Base-by-base conservation (phyloP, 2,329 filamentous ascomycete genomes). In the Chaetomiaceae sp. region DNA sequence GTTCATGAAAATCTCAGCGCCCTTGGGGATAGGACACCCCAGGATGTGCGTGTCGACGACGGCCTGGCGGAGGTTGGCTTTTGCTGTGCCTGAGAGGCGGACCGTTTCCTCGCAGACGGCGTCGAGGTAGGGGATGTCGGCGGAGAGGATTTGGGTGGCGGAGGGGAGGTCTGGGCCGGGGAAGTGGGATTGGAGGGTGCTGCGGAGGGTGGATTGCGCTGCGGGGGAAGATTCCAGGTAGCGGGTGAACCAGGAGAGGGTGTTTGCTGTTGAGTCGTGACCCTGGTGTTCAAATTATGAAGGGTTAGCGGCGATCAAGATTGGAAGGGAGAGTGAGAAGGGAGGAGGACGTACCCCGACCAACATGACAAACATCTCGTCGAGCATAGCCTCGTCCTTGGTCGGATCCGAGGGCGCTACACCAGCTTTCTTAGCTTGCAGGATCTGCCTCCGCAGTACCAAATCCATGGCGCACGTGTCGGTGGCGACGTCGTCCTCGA, bases 201-300 rank as follows among this genome's bases (percentile, higher is more conserved):
- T 17, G 15, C 61, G 59, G 1, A 63, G 55, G 19, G 47, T 29
- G 17, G 27, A 39, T 29, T 62, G 61, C 0, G 47, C 45, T 0
- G 31, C 4, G 6, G 53, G 59, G 34, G 51, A 34, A 20, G 47
- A 31, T n/a, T 53, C 60, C 54, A 62, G 61, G 43, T 56, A 57
- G 27, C 57, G 57, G 34, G 56, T 40, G 25, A 61, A 63, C 60
- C 58, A 63, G 15, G 48, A 47, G 19, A 55, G 57, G 7, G 48
- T 71, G 11, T 69, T 73, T 15, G 70, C 66, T 2, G 71, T 75
- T 0, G 75, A 76, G 44, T 78, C 74, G 55, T 76, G 70, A 17
- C 74, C 75, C 44, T 71, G 69, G 14, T 56, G 2, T n/a, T n/a
- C n/a, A 70, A 55, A 53, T 69, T 68, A 3, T 68, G 66, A 68